A percentile compares a stretch with the other conserved stretches of the same genome.
These are phyloP conservation scores for Kazachstania martiniae DNA, from an alignment of 805 yeast genomes.

Conservation along the genomic window DNA sequence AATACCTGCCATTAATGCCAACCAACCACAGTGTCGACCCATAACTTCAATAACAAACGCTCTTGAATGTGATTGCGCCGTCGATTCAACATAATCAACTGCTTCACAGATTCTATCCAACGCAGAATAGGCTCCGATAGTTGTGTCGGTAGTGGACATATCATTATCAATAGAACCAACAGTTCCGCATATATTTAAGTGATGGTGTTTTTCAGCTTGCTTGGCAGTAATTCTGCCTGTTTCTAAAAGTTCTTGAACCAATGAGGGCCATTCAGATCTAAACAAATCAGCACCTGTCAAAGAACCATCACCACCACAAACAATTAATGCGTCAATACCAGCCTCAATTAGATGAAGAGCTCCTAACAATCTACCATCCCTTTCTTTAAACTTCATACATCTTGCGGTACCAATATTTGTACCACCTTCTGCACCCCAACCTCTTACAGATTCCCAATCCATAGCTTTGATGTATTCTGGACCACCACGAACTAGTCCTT, in stretches of 20 bases:
- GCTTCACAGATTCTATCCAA: constrained; percentile 61
- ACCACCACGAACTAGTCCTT: constrained; percentile 63
- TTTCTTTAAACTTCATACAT: constrained; percentile 52
- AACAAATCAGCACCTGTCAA: constrained; percentile 73
- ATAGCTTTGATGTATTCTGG: constrained; percentile 39
- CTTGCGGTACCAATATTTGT: constrained; percentile 73
- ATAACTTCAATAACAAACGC: constrained; percentile 79
- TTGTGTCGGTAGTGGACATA: constrained; percentile 67
- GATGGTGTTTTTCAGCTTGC: constrained; percentile 37
- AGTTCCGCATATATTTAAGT: constrained; percentile 58
- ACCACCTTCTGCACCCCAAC: constrained; percentile 61
- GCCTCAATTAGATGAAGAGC: constrained; percentile 53
- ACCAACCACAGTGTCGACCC: constrained; percentile 90
- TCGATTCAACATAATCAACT: constrained; percentile 71
- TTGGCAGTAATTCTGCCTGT: constrained; percentile 35
- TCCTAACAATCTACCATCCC: constrained; percentile 52
- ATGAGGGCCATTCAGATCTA: constrained; percentile 66
- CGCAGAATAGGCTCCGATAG: constrained; percentile 73
- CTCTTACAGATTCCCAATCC: constrained; percentile 64
- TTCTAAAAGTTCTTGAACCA: constrained; percentile 45
- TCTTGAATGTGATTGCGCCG: constrained; percentile 73
- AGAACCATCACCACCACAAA: constrained; percentile 79
- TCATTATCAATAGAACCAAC: constrained; percentile 78
- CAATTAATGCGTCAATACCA: constrained; percentile 68
- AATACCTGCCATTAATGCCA: constrained; percentile 71